These are phyloP conservation scores for Populus deltoides DNA, from an alignment of 345 rosid genomes.

Conservation along the genomic window DNA sequence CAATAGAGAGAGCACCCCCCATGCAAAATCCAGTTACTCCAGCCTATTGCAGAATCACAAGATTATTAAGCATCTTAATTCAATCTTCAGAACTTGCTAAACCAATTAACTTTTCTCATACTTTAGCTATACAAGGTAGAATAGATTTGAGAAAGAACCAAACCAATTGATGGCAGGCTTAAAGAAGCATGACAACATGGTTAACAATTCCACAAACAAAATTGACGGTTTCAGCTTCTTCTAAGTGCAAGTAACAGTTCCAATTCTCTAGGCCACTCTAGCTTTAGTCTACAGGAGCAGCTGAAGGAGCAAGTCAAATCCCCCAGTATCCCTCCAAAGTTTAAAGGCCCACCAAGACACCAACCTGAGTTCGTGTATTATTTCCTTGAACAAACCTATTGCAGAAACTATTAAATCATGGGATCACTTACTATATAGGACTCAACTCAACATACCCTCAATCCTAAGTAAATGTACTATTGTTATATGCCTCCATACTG, in stretches of 20 bases:
- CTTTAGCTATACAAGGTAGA: background rate
- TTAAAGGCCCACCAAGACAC: background rate
- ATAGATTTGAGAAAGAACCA: background rate
- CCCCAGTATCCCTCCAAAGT: background rate
- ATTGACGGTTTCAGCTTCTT: too few species aligned
- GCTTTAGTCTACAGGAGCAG: background rate
- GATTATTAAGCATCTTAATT: background rate
- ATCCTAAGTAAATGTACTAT: background rate
- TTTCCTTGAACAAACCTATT: background rate
- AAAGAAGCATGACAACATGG: background rate
- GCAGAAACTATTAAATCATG: background rate
- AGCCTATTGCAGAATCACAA: slow-evolving; percentile 43
- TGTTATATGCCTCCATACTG: background rate
- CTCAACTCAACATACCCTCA: background rate
- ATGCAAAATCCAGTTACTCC: slow-evolving; percentile 96
- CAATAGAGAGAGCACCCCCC: slow-evolving; percentile 92
- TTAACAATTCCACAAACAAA: background rate
- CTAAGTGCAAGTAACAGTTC: too few species aligned
- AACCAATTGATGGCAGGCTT: background rate
- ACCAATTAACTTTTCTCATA: background rate
- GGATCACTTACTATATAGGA: too few species aligned
- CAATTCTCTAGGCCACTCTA: too few species aligned
- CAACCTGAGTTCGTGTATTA: background rate
- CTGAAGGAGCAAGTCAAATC: background rate
- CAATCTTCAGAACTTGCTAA: background rate